Evolutionary conservation across 257 asterid species (phyloP).

Genomic region (Verbena officinalis): DNA sequence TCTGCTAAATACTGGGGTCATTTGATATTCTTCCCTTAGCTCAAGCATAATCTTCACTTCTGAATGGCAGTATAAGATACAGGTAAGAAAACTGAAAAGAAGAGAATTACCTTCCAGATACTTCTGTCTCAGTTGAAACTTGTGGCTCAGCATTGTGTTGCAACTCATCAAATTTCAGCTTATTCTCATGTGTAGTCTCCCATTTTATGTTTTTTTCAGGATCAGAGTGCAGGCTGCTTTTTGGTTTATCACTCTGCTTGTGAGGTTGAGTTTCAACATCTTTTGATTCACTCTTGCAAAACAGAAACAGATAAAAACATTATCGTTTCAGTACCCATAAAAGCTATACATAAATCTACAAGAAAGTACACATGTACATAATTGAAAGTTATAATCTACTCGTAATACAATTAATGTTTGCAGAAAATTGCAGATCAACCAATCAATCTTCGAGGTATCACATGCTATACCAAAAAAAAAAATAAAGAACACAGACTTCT

Average conservation of each 20-base stretch:
- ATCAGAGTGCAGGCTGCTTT: constrained; percentile 28
- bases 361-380: not conserved
- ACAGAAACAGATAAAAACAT: constrained; percentile 18
- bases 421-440: constrained; percentile 4
- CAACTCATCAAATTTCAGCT: constrained; percentile 27
- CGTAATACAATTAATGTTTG: not conserved
- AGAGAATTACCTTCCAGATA: constrained; percentile 44
- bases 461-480: constrained; percentile 13
- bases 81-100: not conserved
- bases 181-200: constrained; percentile 32
- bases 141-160: constrained; percentile 37
- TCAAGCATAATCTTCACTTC: not conserved
- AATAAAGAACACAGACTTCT: too few relatives aligned
- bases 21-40: not conserved
- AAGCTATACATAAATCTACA: not conserved
- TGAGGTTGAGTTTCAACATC: constrained; percentile 30
- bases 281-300: constrained; percentile 40
- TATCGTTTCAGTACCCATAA: constrained; percentile 11
- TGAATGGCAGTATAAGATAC: not conserved
- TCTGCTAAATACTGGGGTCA: not conserved
- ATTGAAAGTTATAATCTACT: not conserved
- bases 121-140: constrained; percentile 38
- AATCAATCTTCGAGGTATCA: constrained; percentile 16
- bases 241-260: constrained; percentile 25
- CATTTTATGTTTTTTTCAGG: constrained; percentile 36